Percentiles rank a stretch among this genome's conserved stretches.
These are phyloP conservation scores for Penicillium hordei DNA, from an alignment of 2,329 filamentous ascomycete species.

Conservation along the genomic window DNA sequence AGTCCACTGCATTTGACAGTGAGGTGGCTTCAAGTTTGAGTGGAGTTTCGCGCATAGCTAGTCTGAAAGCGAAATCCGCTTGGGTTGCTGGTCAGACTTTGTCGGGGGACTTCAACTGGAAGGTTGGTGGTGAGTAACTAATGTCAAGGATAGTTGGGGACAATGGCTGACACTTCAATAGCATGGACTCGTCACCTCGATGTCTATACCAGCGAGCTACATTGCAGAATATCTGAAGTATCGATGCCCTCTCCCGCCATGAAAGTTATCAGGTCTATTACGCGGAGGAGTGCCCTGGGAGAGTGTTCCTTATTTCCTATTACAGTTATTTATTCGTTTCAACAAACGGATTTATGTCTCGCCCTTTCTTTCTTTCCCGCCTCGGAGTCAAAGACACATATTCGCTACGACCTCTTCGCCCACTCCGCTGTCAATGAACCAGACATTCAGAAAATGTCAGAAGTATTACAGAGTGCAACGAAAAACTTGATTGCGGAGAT, in stretches of 20 bases:
- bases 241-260: background rate
- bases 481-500: constrained; percentile 5
- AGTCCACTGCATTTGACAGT: constrained; percentile 5
- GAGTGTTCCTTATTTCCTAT: constrained; percentile 24
- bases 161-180: background rate
- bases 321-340: constrained; percentile 25
- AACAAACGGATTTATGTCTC: constrained; percentile 21
- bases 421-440: background rate
- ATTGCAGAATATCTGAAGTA: constrained; percentile 4
- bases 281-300: background rate
- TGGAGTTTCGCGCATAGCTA: constrained; percentile 14
- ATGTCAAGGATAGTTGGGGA: background rate
- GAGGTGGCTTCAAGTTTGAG: constrained; percentile 6
- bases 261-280: constrained; percentile 5
- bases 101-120: constrained; percentile 37
- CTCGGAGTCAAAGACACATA: constrained; percentile 24
- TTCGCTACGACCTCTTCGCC: constrained; percentile 36
- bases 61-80: constrained; percentile 9
- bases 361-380: constrained; percentile 30
- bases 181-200: constrained; percentile 8
- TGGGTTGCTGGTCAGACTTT: constrained; percentile 33
- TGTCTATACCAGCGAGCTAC: background rate
- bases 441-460: background rate
- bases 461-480: constrained; percentile 1
- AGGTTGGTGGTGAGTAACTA: constrained; percentile 28